Conservation (phyloP, 805 yeast species). For the Yarrowia osloensis region DNA sequence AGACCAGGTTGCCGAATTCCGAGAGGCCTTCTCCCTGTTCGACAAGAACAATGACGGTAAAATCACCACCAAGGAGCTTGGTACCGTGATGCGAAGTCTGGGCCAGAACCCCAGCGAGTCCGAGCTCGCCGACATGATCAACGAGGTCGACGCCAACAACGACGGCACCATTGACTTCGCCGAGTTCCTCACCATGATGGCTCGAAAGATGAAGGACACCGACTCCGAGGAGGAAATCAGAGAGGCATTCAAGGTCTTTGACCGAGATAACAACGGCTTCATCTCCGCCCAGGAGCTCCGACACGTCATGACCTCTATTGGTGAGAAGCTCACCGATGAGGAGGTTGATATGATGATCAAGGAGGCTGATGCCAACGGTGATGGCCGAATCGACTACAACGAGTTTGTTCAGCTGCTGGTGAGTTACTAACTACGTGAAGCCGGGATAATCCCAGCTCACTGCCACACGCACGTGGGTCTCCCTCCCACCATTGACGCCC, state of each 20-base stretch:
- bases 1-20: constrained; percentile 94
- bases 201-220: constrained; percentile 91
- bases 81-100: constrained; percentile 98
- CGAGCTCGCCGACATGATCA: constrained; percentile 94
- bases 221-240: constrained; percentile 96
- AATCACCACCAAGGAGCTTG: constrained; percentile 92
- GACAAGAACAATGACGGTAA: constrained; percentile 97
- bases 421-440: background rate
- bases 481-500: no score
- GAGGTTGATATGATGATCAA: constrained; percentile 97
- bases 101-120: constrained; percentile 97
- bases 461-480: background rate
- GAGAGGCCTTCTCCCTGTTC: constrained; percentile 95
- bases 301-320: constrained; percentile 95
- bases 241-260: constrained; percentile 98
- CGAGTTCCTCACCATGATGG: constrained; percentile 83
- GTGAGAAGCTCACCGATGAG: constrained; percentile 93
- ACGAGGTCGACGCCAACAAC: constrained; percentile 94
- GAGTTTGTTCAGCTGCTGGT: constrained; percentile 87
- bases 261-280: constrained; percentile 90
- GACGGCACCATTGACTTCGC: constrained; percentile 86
- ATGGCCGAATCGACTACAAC: constrained; percentile 95
- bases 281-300: constrained; percentile 95
- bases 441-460: background rate
- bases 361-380: constrained; percentile 82